A percentile compares a stretch with the other conserved stretches of the same genome.
Conservation (phyloP, 1,139 yeast genomes). For the Lodderomyces orthopsilosis region DNA sequence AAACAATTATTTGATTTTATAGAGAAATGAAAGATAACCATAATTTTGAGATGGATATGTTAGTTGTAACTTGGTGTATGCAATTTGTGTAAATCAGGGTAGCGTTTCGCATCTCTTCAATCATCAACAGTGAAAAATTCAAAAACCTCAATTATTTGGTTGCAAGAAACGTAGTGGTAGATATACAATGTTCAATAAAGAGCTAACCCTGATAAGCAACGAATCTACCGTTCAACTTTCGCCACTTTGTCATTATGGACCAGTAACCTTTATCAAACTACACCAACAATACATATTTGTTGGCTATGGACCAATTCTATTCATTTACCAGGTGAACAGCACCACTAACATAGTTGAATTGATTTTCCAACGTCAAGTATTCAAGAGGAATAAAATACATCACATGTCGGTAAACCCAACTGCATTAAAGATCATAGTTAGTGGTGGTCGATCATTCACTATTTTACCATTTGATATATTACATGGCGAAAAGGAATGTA, state of each 20-base stretch:
- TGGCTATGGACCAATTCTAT: slow-evolving; percentile 73
- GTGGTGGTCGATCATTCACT: slow-evolving; percentile 74
- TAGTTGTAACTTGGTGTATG: too few relatives aligned
- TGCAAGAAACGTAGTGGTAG: too few relatives aligned
- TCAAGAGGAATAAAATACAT: slow-evolving; percentile 75
- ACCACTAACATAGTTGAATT: slow-evolving; percentile 27
- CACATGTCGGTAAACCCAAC: slow-evolving; percentile 43
- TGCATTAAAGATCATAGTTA: slow-evolving; percentile 40
- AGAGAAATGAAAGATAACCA: too few relatives aligned
- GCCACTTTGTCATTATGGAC: slow-evolving; percentile 59
- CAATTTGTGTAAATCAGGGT: too few relatives aligned
- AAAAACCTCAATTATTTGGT: too few relatives aligned
- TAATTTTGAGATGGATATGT: too few relatives aligned
- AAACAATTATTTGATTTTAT: not conserved
- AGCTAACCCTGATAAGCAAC: too few relatives aligned
- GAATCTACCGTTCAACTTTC: slow-evolving; percentile 15
- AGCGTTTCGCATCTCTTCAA: too few relatives aligned
- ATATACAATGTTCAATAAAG: too few relatives aligned
- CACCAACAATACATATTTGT: slow-evolving; percentile 42
- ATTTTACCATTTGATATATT: slow-evolving; percentile 23
- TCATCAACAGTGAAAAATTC: too few relatives aligned
- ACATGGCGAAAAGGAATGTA: slow-evolving; percentile 4
- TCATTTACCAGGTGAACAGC: slow-evolving; percentile 42
- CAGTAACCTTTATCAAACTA: slow-evolving; percentile 65
- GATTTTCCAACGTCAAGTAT: slow-evolving; percentile 44